Percentiles rank a stretch among this genome's conserved stretches.
These are phyloP conservation scores for Vigna trinervia DNA, from an alignment of 306 rosid genomes.

Conservation along the genomic window DNA sequence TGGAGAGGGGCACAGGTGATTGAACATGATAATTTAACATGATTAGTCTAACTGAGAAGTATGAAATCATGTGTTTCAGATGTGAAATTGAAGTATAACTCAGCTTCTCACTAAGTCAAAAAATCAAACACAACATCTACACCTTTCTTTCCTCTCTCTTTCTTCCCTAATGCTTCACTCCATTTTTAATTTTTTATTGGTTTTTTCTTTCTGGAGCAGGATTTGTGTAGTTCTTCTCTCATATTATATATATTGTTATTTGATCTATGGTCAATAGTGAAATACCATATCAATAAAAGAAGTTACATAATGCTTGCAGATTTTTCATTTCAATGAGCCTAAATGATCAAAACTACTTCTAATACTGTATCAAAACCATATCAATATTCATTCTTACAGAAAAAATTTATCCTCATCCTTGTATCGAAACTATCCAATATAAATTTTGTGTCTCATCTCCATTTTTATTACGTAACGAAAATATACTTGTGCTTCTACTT, in stretches of 20 bases:
- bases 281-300: constrained; percentile 41
- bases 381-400: no score
- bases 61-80: neutral
- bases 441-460: no score
- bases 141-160: neutral
- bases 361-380: neutral
- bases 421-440: no score
- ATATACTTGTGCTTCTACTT: no score
- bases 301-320: constrained; percentile 23
- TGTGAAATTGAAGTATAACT: neutral
- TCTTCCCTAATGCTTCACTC: constrained; percentile 32
- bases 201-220: constrained; percentile 7
- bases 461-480: no score
- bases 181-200: constrained; percentile 14
- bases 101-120: neutral
- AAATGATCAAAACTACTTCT: neutral
- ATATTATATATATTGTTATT: constrained; percentile 31
- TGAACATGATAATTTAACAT: constrained; percentile 79
- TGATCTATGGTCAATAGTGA: constrained; percentile 26
- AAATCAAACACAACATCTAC: neutral
- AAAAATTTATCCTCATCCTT: no score
- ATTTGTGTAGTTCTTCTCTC: constrained; percentile 28
- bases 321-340: constrained; percentile 27
- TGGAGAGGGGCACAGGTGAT: constrained; percentile 97
- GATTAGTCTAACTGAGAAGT: neutral